Evolutionary conservation across 106 monocot species (phyloP).

Genomic region (Dendrobium officinale): DNA sequence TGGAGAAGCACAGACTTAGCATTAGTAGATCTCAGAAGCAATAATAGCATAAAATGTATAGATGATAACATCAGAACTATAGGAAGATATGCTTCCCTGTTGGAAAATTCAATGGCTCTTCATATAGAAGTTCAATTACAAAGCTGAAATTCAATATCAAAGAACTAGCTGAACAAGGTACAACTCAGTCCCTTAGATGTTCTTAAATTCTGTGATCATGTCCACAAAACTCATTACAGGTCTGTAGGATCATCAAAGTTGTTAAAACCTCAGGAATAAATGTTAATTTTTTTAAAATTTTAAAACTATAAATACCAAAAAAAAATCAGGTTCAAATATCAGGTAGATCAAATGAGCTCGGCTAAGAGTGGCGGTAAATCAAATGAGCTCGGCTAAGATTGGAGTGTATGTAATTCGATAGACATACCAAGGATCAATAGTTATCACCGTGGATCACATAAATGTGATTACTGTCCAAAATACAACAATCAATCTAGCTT

Average conservation of each 20-base stretch:
- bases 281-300: neutral
- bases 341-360: no score
- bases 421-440: neutral
- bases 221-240: conserved; percentile 73
- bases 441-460: neutral
- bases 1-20: no score
- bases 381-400: neutral
- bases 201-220: conserved; percentile 62
- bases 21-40: no score
- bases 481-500: conserved; percentile 55
- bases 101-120: no score
- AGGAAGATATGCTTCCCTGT: no score
- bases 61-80: no score
- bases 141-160: neutral
- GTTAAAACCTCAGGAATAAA: no score
- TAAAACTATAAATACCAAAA: no score
- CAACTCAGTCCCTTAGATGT: conserved; percentile 77
- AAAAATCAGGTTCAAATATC: no score
- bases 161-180: neutral
- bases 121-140: no score
- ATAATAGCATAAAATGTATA: no score
- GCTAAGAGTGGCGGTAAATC: no score
- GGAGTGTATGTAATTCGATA: neutral
- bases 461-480: neutral
- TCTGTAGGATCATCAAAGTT: conserved; percentile 38